Evolutionary conservation across 306 rosid species (phyloP).

Genomic region (Prunus padus): DNA sequence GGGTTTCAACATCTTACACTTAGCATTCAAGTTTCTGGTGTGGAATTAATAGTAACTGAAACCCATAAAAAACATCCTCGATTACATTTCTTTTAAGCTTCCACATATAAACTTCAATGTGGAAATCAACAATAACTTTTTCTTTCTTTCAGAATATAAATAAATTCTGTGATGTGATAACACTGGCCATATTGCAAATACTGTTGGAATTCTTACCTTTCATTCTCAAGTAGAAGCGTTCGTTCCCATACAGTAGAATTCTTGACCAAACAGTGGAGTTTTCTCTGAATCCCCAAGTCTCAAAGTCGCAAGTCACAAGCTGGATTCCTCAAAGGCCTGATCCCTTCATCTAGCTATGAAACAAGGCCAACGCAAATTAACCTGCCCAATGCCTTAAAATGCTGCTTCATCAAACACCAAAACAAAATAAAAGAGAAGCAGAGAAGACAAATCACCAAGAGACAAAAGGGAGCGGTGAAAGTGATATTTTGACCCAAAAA

Average conservation of each 20-base stretch:
- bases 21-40: background rate
- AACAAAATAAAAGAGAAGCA: too few relatives aligned
- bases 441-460: too few relatives aligned
- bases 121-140: conserved; percentile 8
- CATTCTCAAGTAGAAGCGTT: conserved; percentile 53
- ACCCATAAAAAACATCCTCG: background rate
- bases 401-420: too few relatives aligned
- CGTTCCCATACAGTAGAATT: conserved; percentile 96
- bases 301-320: too few relatives aligned
- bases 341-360: too few relatives aligned
- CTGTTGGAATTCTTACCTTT: conserved; percentile 44
- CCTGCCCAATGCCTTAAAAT: too few relatives aligned
- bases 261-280: too few relatives aligned
- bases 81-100: background rate
- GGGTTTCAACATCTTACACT: background rate
- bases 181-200: background rate
- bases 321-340: too few relatives aligned
- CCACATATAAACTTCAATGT: background rate
- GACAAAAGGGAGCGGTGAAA: too few relatives aligned
- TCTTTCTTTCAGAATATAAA: background rate
- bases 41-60: background rate
- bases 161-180: background rate
- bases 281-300: too few relatives aligned
- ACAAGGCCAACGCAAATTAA: too few relatives aligned
- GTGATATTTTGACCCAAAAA: too few relatives aligned